Evolutionary conservation across 148 eudicot species (phyloP).

Genomic region (Camellia granthamiana): DNA sequence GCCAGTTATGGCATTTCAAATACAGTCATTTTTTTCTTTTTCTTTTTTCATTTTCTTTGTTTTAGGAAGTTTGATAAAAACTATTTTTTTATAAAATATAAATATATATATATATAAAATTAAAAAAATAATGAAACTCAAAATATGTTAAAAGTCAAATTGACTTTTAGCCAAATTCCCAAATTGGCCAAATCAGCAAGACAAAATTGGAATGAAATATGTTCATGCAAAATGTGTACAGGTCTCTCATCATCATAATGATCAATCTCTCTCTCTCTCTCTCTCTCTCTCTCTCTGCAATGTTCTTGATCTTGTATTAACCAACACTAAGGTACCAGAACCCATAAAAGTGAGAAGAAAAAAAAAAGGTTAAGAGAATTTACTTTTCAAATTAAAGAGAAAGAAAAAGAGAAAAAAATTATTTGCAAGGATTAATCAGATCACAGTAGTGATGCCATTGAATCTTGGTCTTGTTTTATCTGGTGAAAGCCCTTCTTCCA

Average conservation of each 20-base stretch:
- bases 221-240: constrained; percentile 20
- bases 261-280: constrained; percentile 6
- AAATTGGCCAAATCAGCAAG: background rate
- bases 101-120: too few relatives aligned
- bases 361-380: constrained; percentile 5
- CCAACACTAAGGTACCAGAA: background rate
- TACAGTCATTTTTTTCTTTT: constrained; percentile 1
- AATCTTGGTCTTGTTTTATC: constrained; percentile 81
- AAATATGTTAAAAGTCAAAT: too few relatives aligned
- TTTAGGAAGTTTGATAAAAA: too few relatives aligned
- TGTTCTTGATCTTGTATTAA: constrained; percentile 2
- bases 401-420: background rate
- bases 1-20: background rate
- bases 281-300: constrained; percentile 9
- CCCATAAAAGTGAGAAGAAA: constrained; percentile 3
- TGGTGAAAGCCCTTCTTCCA: constrained; percentile 67
- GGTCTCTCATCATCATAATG: background rate
- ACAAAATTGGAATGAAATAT: constrained; percentile 19
- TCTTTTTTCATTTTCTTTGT: background rate
- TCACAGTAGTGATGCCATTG: constrained; percentile 59
- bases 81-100: too few relatives aligned
- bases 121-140: too few relatives aligned
- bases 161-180: too few relatives aligned
- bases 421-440: constrained; percentile 24
- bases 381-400: background rate